Evolutionary conservation across 495 filamentous ascomycete species (phyloP), one percentile per base, ranked within the genome.

Genomic region (Parmelia sp.): DNA sequence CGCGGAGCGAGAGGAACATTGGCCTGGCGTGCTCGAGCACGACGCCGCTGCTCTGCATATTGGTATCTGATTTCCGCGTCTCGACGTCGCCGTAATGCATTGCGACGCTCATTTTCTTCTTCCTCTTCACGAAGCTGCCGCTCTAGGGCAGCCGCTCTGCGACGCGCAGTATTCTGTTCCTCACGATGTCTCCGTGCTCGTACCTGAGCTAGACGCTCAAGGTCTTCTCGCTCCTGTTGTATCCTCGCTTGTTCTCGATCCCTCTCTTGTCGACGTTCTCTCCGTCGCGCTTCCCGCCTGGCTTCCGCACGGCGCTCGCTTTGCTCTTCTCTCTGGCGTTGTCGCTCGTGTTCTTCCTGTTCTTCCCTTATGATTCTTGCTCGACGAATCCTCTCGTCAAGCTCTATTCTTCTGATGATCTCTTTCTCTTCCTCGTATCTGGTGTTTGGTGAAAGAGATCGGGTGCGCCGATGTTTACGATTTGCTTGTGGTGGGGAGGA

Each of bases 341-440:
- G 35, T 45, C 62, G 61, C 17, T 42, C 58, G n/a, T n/a, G n/a
- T n/a, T n/a, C 66, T 60, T 62, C 62, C 12, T 45, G 66, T 58
- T 68, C 57, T 53, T 33, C 27, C 4, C 59, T 42, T 33, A 39
- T 35, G n/a, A 14, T 27, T 29, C 57, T 55, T 27, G 17, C 51
- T n/a, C 8, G 15, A 14, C 25, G 27, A 35, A 57, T 58, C 40
- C 55, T 29, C 10, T 56, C 33, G 36, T 25, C 15, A 40, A 58
- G 58, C 36, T 61, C 51, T 33, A 36, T 53, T 44, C 53, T 11
- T 17, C 49, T 49, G 21, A 49, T 45, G 11, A 12, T 35, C 58
- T 60, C 47, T 40, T 61, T 55, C 23, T 60, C 58, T n/a, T 23
- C 37, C 10, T 47, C 17, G 27, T 63, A 63, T 23, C 57, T 62